Conservation (phyloP, 2,329 filamentous ascomycete genomes). For the Fusarium succisae region DNA sequence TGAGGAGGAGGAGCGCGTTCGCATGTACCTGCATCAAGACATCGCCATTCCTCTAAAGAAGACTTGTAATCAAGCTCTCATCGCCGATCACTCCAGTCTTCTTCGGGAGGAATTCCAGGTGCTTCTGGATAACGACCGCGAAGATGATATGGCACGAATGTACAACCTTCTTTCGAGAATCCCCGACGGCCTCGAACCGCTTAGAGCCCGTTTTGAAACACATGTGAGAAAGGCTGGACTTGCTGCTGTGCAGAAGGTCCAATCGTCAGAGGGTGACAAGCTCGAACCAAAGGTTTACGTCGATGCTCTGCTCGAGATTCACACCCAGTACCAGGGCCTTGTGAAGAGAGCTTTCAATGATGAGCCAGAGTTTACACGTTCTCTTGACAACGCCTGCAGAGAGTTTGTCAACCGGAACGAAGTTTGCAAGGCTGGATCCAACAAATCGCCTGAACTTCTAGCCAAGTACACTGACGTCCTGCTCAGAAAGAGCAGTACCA, state of each 20-base stretch:
- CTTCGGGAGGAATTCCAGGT: conserved; percentile 95
- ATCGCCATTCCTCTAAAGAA: conserved; percentile 87
- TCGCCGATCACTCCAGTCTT: conserved; percentile 85
- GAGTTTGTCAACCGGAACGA: conserved; percentile 99
- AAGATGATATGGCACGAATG: conserved; percentile 96
- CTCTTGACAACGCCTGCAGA: conserved; percentile 94
- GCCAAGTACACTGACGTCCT: conserved; percentile 96
- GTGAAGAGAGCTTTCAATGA: conserved; percentile 94
- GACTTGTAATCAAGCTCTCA: conserved; percentile 87
- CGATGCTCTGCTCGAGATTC: conserved; percentile 91
- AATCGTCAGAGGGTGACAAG: conserved; percentile 83
- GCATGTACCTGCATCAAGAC: conserved; percentile 89
- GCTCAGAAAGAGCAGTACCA: conserved; percentile 90
- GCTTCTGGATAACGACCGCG: conserved; percentile 90
- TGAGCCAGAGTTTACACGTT: conserved; percentile 95
- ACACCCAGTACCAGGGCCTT: conserved; percentile 89
- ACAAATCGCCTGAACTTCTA: conserved; percentile 91
- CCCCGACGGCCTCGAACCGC: conserved; percentile 87
- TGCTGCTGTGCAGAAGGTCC: conserved; percentile 89
- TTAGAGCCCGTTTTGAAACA: conserved; percentile 86
- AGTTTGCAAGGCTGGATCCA: conserved; percentile 92
- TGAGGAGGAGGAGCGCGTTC: conserved; percentile 94
- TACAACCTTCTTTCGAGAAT: conserved; percentile 91
- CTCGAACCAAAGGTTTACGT: conserved; percentile 97
- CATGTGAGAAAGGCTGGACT: conserved; percentile 92